Percentiles rank a stretch among this genome's conserved stretches.
Evolutionary conservation across 306 rosid species (phyloP).

Genomic region (Trifolium subterraneum): DNA sequence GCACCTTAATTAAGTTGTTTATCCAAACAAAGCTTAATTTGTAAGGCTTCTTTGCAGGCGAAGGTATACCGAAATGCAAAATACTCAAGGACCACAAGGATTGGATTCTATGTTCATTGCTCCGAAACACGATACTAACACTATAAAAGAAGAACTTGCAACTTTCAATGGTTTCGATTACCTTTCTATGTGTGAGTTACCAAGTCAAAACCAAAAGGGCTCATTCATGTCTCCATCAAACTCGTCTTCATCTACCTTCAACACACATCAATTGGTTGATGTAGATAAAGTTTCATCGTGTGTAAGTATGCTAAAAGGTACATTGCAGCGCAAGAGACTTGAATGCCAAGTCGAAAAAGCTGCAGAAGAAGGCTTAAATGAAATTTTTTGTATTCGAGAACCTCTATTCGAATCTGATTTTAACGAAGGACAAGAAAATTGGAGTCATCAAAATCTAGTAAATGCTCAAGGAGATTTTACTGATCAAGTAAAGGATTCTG

Average conservation of each 20-base stretch:
- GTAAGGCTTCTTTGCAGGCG: slow-evolving; percentile 52
- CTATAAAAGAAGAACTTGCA: slow-evolving; percentile 55
- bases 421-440: slow-evolving; percentile 57
- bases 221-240: slow-evolving; percentile 76
- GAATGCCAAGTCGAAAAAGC: slow-evolving; percentile 57
- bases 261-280: slow-evolving; percentile 59
- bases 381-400: slow-evolving; percentile 51
- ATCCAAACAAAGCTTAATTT: slow-evolving; percentile 1
- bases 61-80: slow-evolving; percentile 80
- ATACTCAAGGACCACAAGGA: slow-evolving; percentile 58
- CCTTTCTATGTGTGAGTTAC: slow-evolving; percentile 56
- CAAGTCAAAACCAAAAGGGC: slow-evolving; percentile 68
- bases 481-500: slow-evolving; percentile 54
- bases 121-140: slow-evolving; percentile 51
- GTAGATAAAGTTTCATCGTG: slow-evolving; percentile 85
- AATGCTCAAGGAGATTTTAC: slow-evolving; percentile 56
- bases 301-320: slow-evolving; percentile 91
- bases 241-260: slow-evolving; percentile 77
- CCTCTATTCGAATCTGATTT: slow-evolving; percentile 50
- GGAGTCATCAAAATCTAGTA: slow-evolving; percentile 50
- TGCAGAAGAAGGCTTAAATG: slow-evolving; percentile 55
- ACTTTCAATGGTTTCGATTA: slow-evolving; percentile 59
- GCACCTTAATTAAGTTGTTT: background rate
- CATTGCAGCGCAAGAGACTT: slow-evolving; percentile 79
- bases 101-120: slow-evolving; percentile 56